Conservation (phyloP, 1,139 yeast species). For the Geotrichum aggregatum region DNA sequence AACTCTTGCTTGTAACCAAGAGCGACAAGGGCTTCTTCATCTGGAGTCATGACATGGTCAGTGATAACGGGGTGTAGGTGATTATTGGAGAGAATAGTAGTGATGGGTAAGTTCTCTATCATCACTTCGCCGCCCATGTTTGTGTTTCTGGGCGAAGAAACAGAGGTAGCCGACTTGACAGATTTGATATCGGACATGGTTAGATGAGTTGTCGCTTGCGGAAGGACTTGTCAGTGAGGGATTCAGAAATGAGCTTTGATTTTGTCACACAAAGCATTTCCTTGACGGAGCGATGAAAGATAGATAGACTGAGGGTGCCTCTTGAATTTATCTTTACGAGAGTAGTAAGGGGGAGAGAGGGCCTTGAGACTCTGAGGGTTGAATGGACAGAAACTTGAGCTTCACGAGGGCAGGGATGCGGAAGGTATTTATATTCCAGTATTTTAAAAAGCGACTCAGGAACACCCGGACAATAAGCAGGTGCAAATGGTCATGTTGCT, state of each 20-base stretch:
- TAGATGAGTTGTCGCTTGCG: not conserved
- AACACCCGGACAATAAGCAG: no score
- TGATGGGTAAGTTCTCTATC: conserved; percentile 28
- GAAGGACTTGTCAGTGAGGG: not conserved
- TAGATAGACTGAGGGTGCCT: no score
- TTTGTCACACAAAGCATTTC: conserved; percentile 4
- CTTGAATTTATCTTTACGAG: no score
- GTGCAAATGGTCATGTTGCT: no score
- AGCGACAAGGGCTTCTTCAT: conserved; percentile 40
- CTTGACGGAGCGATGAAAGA: not conserved
- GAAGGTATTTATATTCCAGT: no score
- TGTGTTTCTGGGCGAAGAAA: conserved; percentile 13
- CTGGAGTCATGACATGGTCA: conserved; percentile 29
- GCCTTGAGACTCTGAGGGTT: no score
- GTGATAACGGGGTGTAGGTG: conserved; percentile 31
- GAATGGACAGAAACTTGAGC: no score
- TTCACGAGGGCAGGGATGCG: no score
- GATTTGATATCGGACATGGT: conserved; percentile 3
- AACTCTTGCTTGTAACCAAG: conserved; percentile 73
- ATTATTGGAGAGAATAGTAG: conserved; percentile 26
- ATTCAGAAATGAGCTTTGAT: not conserved
- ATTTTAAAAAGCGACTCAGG: no score
- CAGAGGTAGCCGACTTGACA: not conserved
- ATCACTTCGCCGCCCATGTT: conserved; percentile 28
- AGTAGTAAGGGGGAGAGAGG: no score